Percentiles rank a stretch among this genome's conserved stretches.
Conservation (phyloP, 1,139 yeast genomes). For the Blastobotrys aristatus region DNA sequence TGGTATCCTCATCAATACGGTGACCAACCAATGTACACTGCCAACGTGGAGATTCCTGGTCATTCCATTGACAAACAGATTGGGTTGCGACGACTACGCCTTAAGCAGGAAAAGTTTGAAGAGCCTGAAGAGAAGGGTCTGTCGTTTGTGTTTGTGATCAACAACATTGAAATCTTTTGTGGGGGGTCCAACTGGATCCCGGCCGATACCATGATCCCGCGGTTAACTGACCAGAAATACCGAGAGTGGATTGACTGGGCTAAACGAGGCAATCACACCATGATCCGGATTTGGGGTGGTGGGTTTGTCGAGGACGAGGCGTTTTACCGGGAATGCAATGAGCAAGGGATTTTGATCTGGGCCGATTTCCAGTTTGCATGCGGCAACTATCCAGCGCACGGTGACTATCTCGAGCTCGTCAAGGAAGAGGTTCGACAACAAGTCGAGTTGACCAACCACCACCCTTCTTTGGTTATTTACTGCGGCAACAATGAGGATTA, state of each 20-base stretch:
- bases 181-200: constrained; percentile 49
- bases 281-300: constrained; percentile 48
- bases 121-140: constrained; percentile 30
- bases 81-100: constrained; percentile 40
- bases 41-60: constrained; percentile 20
- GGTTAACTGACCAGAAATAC: constrained; percentile 34
- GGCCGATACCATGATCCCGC: constrained; percentile 38
- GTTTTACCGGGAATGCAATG: constrained; percentile 43
- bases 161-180: constrained; percentile 37
- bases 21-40: constrained; percentile 34
- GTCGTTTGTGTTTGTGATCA: constrained; percentile 41
- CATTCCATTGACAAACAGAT: constrained; percentile 16
- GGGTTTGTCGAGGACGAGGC: constrained; percentile 41
- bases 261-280: constrained; percentile 39
- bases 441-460: constrained; percentile 36
- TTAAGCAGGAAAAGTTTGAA: constrained; percentile 36
- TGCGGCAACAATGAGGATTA: constrained; percentile 49
- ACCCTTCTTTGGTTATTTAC: constrained; percentile 35
- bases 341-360: constrained; percentile 44
- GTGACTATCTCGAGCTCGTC: constrained; percentile 32
- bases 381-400: constrained; percentile 41
- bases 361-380: constrained; percentile 51
- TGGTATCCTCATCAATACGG: constrained; percentile 46
- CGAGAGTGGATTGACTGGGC: constrained; percentile 35
- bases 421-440: constrained; percentile 35